Evolutionary conservation across 2,329 filamentous ascomycete genomes (phyloP), one percentile per base, ranked within the genome.

Genomic region (Daldinia sp.): DNA sequence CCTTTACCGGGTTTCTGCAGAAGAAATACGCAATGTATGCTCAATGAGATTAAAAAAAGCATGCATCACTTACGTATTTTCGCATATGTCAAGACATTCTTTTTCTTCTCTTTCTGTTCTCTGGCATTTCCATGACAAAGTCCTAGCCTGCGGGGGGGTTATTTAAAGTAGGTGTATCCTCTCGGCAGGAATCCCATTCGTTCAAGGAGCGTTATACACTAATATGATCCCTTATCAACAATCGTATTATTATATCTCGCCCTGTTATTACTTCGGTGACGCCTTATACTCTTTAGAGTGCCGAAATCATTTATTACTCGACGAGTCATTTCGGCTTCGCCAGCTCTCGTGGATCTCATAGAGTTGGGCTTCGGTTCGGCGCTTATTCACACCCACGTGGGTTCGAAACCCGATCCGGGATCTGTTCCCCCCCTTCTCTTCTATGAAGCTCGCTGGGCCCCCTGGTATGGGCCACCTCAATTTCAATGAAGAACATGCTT

Each of bases 161-260:
- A 35, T 39, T 39, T 23, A 55, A 51, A 44, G 53, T 48, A 60
- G 54, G 54, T 54, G 57, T 54, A 64, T 39, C 28, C 48, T 30
- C 30, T 65, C 61, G 68, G 64, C 64, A 62, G 46, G 60, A 59
- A 67, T 70, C 68, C 68, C 58, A 70, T 68, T 70, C 61, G 68
- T 60, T 54, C n/a, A 60, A 10, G 3, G 12, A 42, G n/a, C 23
- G 28, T 41, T 42, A 46, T 61, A 23, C 20, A 23, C 20, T 23
- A 39, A 67, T 67, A 51, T 46, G 64, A 70, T 67, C 58, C 12
- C 35, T 39, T 39, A 54, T 59, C 41, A 57, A 56, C 37, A 42
- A 59, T 20, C 33, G 26, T 59, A 61, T 61, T 50, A 53, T 42
- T 35, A 65, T 55, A 57, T 46, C 23, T 58, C 23, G 18, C 20